Evolutionary conservation across 2,329 filamentous ascomycete species (phyloP).

Genomic region (Penicillium sp.): DNA sequence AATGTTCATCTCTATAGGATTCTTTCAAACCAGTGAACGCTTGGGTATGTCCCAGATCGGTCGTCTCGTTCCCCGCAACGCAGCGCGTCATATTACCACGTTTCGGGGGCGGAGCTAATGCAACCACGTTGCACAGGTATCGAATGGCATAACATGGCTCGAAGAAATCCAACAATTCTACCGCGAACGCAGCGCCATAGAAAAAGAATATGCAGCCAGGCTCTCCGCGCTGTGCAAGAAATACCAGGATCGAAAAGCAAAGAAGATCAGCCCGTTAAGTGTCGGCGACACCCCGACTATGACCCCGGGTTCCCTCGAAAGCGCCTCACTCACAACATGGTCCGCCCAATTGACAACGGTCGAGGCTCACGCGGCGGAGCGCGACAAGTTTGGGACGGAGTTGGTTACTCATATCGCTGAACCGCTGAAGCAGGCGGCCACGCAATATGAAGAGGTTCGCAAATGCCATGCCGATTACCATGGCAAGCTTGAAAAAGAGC

Average conservation of each 20-base stretch:
- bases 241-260: conserved; percentile 95
- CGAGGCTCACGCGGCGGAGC: conserved; percentile 83
- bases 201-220: conserved; percentile 94
- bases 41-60: conserved; percentile 61
- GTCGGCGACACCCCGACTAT: conserved; percentile 91
- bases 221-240: conserved; percentile 87
- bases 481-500: conserved; percentile 82
- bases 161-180: conserved; percentile 98
- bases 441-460: conserved; percentile 84
- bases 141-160: conserved; percentile 87
- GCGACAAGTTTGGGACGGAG: conserved; percentile 79
- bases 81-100: conserved; percentile 10
- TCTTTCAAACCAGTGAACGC: conserved; percentile 92
- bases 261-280: conserved; percentile 81
- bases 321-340: conserved; percentile 96
- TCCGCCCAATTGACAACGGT: conserved; percentile 88
- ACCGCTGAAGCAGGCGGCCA: conserved; percentile 72
- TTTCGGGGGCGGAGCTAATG: conserved; percentile 18
- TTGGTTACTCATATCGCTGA: conserved; percentile 80
- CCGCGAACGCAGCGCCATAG: conserved; percentile 87
- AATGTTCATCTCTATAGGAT: conserved; percentile 63
- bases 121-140: conserved; percentile 53
- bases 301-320: conserved; percentile 94
- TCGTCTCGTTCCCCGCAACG: conserved; percentile 5
- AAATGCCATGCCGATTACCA: conserved; percentile 90